A percentile compares a stretch with the other conserved stretches of the same genome.
These are phyloP conservation scores for Trichothecium roseum DNA, from an alignment of 2,329 filamentous ascomycete species.

Conservation along the genomic window DNA sequence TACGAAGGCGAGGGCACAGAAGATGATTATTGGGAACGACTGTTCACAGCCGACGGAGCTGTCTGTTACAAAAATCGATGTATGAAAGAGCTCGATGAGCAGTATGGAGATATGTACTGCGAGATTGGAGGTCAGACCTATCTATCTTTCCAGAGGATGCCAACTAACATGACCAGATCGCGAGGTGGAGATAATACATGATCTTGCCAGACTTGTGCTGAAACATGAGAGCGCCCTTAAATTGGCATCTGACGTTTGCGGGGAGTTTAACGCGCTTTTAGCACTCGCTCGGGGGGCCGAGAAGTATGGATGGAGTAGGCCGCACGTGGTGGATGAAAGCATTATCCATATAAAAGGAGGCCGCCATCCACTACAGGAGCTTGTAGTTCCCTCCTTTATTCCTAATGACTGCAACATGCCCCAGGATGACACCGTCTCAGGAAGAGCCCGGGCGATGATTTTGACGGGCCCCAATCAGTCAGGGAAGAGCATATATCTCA, in stretches of 20 bases:
- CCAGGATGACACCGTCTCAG: constrained; percentile 15
- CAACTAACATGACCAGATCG: constrained; percentile 44
- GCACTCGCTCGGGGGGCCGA: constrained; percentile 70
- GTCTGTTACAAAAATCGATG: constrained; percentile 80
- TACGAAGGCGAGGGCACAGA: constrained; percentile 51
- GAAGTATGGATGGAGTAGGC: constrained; percentile 60
- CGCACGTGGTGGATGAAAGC: constrained; percentile 60
- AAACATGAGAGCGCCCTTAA: constrained; percentile 56
- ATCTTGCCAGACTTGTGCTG: constrained; percentile 61
- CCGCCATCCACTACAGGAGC: constrained; percentile 78
- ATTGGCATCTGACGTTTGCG: constrained; percentile 66
- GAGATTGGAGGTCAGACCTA: constrained; percentile 60
- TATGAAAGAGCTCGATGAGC: constrained; percentile 71
- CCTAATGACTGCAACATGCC: constrained; percentile 67
- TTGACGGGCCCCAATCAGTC: constrained; percentile 94
- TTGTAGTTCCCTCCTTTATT: constrained; percentile 70
- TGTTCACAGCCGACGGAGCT: constrained; percentile 61
- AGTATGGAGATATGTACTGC: constrained; percentile 77
- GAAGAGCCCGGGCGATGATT: constrained; percentile 53
- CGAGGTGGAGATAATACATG: constrained; percentile 81
- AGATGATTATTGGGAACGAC: constrained; percentile 61
- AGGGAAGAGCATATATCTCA: constrained; percentile 92
- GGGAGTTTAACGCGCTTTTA: constrained; percentile 77
- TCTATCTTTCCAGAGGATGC: background rate
- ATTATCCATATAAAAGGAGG: constrained; percentile 66